Base-by-base conservation (phyloP, 768 basidiomycete genomes). In the Leucocoprinus sp. region DNA sequence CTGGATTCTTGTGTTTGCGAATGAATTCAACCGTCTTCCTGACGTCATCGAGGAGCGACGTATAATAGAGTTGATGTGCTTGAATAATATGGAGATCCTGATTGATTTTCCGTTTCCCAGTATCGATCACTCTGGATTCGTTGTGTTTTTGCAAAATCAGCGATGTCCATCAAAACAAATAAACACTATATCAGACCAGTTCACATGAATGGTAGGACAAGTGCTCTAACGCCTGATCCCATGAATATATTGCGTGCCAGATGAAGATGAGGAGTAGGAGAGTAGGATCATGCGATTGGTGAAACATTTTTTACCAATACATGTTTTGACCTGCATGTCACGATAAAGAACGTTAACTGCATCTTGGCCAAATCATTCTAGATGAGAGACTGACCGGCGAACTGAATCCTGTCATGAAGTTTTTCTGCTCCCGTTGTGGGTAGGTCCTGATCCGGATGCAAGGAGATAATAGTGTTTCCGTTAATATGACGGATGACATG, bases 161-260 rank as follows among this genome's bases (percentile, higher is more conserved):
- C 29, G 4, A n/a, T 8, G 18, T 8, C 24, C n/a, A 23, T 5
- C 4, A 3, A 18, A 18, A 22, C 36, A 17, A 3, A 28, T n/a
- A 19, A 29, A 34, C n/a, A 14, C 27, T 9, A 27, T 26, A 19
- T 55, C 70, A 42, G 48, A 78, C 78, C 19, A 79, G 60, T 28
- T 50, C 55, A 52, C 65, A 72, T 19, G 80, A 69, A 54, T 79
- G 71, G 0, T 55, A 51, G 46, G 78, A 79, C 5, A 81, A 58
- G 26, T 64, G 58, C 50, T 79, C 78, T 7, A 81, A 55, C 0
- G 76, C 67, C 54, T 80, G 70, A 44, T 81, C 78, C 76, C 77
- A 81, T 0, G 75, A 71, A 50, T 80, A 81, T 37, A 80, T 48
- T 1, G 76, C 70, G 44, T 80, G 74, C 79, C 78, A 80, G 15